Percentiles rank a stretch among this genome's conserved stretches.
These are phyloP conservation scores for Tuctoria greenei DNA, from an alignment of 176 grass and related monocot species.

Conservation along the genomic window DNA sequence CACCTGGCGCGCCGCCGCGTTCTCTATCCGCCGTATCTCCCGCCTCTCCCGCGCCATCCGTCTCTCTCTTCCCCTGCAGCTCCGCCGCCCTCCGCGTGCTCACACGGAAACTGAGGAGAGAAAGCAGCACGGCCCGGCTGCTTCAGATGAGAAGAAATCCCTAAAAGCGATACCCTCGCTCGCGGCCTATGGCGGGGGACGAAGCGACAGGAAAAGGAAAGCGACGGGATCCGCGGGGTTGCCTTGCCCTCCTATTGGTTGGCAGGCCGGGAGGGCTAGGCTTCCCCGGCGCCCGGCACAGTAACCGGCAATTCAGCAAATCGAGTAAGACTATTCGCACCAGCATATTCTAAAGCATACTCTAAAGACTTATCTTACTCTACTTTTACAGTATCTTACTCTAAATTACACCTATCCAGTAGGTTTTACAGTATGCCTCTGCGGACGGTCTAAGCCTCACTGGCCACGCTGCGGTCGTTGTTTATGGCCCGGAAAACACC, in stretches of 20 bases:
- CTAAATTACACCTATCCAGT: no score
- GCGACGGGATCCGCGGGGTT: neutral
- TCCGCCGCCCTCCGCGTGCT: neutral
- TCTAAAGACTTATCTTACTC: no score
- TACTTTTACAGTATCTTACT: no score
- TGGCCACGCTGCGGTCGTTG: neutral
- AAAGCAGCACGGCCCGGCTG: neutral
- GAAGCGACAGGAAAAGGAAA: neutral
- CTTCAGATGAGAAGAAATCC: neutral
- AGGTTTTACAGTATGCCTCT: no score
- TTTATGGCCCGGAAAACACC: neutral
- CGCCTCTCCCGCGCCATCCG: conserved; percentile 82
- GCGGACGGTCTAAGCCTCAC: no score
- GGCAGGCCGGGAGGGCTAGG: neutral
- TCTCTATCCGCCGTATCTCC: conserved; percentile 76
- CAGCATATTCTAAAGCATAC: no score
- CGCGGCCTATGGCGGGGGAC: neutral
- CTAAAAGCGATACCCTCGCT: neutral
- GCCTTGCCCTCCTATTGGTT: neutral
- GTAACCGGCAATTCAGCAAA: conserved; percentile 20
- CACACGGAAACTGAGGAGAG: neutral
- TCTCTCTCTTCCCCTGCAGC: neutral
- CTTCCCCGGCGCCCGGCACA: neutral
- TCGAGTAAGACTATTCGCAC: neutral
- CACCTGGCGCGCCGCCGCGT: conserved; percentile 83